phyloP scores from a whole-genome alignment of 495 filamentous ascomycete species.

The Xylaria acuta region DNA sequence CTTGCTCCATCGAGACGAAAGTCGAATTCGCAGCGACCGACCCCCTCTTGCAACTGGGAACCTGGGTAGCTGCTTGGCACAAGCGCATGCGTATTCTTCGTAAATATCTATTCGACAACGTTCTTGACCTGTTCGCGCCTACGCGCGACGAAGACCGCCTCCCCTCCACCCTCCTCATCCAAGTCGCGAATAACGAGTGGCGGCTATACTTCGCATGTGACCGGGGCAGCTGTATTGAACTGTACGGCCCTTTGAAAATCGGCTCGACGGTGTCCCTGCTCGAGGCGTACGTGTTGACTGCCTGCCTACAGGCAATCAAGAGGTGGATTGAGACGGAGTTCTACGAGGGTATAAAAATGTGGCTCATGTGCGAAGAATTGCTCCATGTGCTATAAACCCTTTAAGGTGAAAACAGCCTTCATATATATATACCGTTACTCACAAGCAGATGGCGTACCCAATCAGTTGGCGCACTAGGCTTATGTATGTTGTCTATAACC shows the following conservation, averaged over 20 bases:
- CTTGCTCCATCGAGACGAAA: conserved; percentile 6
- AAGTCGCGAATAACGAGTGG: background rate
- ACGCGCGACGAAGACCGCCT: background rate
- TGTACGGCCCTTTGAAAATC: background rate
- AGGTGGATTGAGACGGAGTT: background rate
- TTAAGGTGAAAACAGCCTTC: too few species aligned
- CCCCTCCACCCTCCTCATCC: background rate
- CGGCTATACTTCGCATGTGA: conserved; percentile 3
- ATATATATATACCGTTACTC: too few species aligned
- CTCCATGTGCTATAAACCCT: too few species aligned
- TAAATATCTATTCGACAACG: background rate
- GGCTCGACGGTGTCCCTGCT: background rate
- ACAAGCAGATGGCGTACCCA: too few species aligned
- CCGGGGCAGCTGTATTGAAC: background rate
- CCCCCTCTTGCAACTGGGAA: background rate
- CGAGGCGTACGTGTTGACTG: background rate
- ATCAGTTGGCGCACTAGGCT: too few species aligned
- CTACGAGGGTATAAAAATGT: background rate
- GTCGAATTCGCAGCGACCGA: background rate
- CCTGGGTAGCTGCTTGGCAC: conserved; percentile 9
- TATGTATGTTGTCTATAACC: too few species aligned
- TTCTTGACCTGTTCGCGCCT: background rate
- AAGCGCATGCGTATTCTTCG: background rate
- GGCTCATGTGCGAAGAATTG: conserved; percentile 4
- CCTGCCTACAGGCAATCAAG: background rate